phyloP scores from a whole-genome alignment of 192 early-diverging fungal genomes.

The Spinellus fusiger region DNA sequence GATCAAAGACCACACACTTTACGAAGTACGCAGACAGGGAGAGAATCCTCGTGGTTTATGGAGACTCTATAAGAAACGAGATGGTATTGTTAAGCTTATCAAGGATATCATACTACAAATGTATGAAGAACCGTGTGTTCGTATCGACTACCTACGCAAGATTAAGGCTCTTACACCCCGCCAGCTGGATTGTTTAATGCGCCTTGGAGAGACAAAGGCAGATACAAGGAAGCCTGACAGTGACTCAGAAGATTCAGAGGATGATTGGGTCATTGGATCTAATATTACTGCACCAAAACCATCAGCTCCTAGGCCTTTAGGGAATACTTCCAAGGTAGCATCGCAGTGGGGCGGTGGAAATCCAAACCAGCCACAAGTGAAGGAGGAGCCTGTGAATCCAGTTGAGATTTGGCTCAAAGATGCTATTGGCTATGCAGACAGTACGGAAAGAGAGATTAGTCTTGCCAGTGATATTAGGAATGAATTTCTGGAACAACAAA shows the following conservation, averaged over 20 bases:
- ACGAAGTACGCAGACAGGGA: slow-evolving; percentile 28
- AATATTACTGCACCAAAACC: background rate
- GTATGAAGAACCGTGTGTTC: slow-evolving; percentile 38
- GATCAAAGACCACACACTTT: slow-evolving; percentile 30
- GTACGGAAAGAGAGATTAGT: background rate
- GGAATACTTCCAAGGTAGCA: background rate
- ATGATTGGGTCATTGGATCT: slow-evolving; percentile 24
- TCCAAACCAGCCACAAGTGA: background rate
- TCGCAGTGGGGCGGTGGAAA: slow-evolving; percentile 1
- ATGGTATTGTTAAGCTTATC: slow-evolving; percentile 30
- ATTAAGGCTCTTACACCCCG: slow-evolving; percentile 17
- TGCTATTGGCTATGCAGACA: slow-evolving; percentile 17
- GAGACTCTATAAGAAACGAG: slow-evolving; percentile 21
- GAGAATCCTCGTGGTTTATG: slow-evolving; percentile 16
- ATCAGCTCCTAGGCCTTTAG: background rate
- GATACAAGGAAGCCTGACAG: no score
- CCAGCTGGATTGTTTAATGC: slow-evolving; percentile 34
- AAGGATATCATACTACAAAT: slow-evolving; percentile 29
- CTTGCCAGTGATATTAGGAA: slow-evolving; percentile 12
- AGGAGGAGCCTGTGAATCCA: slow-evolving; percentile 6
- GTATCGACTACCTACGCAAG: slow-evolving; percentile 28
- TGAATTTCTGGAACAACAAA: slow-evolving; percentile 24
- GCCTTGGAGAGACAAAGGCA: slow-evolving; percentile 27
- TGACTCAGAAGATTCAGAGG: slow-evolving; percentile 23
- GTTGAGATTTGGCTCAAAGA: slow-evolving; percentile 29